Base-by-base conservation (phyloP, 1,284 basidiomycete genomes). In the Athelia psychrophila region DNA sequence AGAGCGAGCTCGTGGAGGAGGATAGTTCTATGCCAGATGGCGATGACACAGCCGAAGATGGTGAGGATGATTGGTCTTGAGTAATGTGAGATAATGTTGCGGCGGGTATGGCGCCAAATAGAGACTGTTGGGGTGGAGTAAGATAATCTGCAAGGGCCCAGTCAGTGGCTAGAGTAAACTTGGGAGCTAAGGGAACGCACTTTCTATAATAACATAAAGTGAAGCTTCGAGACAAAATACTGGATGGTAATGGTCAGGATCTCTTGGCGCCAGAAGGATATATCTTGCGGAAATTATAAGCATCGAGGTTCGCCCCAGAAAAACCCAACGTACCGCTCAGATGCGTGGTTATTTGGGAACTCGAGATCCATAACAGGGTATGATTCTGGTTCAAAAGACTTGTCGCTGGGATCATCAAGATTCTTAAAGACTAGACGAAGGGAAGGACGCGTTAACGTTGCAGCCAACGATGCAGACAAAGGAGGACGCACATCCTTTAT, bases 211-310 rank as follows among this genome's bases (percentile, higher is more conserved):
- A 47, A 79, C 81, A 64, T 83, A 76, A 30, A 91, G 65, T 5
- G 83, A 78, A 56, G 76, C 75, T 67, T 88, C 83, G 30, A 91
- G 70, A 59, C 86, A 85, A 73, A 84, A 77, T 51, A 91, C 83
- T 15, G 88, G 88, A 62, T 86, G 86, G 63, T 90, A 91, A 60
- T 89, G 86, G 59, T 91, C 86, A 58, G 81, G 81, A 70, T 91
- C 88, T 63, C 84, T 88, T 18, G 88, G 88, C 42, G 75, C 80
- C 45, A 89, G 76, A 51, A 91, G 74, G 53, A 87, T 75, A 68
- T 83, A 90, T 63, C 87, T 90, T 18, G 5, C 47, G 18, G 36
- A 45, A 8, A 23, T 25, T 33, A 18, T 33, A 55, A 24, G 12
- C 30, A 35, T 10, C 52, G 42, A 36, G 51, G 13, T 10, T 5